These are phyloP conservation scores for Tausonia pullulans DNA, from an alignment of 1,284 basidiomycete species.

Conservation along the genomic window DNA sequence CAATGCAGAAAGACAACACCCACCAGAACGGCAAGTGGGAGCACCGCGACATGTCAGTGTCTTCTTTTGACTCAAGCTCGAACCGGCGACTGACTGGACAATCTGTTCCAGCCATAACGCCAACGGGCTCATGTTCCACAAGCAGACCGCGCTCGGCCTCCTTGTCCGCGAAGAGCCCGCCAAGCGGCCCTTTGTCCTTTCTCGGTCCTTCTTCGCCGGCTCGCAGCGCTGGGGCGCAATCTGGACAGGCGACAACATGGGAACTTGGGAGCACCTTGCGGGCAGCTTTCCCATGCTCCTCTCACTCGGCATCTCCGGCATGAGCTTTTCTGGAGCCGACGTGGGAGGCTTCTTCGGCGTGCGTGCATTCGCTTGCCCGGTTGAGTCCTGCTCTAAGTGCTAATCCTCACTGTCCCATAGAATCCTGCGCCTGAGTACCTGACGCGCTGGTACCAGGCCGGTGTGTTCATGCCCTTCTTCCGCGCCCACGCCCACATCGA, in stretches of 20 bases:
- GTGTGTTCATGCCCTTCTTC: conserved; percentile 94
- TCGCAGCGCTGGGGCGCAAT: conserved; percentile 92
- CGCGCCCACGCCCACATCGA: conserved; percentile 97
- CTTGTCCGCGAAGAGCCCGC: conserved; percentile 60
- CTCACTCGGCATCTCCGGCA: conserved; percentile 81
- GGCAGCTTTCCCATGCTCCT: conserved; percentile 91
- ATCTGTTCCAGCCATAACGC: conserved; percentile 29
- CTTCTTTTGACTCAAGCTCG: background rate
- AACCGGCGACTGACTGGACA: background rate
- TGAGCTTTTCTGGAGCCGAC: conserved; percentile 88
- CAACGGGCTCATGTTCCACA: conserved; percentile 46
- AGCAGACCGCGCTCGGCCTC: conserved; percentile 74
- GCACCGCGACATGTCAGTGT: conserved; percentile 63
- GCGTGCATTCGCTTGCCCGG: background rate
- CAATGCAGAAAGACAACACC: conserved; percentile 86
- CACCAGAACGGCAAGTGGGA: conserved; percentile 88
- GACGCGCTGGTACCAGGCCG: conserved; percentile 93
- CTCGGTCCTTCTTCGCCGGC: conserved; percentile 88
- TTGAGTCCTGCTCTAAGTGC: background rate
- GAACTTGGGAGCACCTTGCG: conserved; percentile 94
- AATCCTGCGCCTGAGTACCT: conserved; percentile 92
- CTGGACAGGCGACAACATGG: conserved; percentile 98
- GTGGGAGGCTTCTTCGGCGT: conserved; percentile 93
- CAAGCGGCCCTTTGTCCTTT: conserved; percentile 85
- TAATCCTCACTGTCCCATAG: background rate